Evolutionary conservation across 2,329 filamentous ascomycete genomes (phyloP).

Genomic region (Clonostachys solani): DNA sequence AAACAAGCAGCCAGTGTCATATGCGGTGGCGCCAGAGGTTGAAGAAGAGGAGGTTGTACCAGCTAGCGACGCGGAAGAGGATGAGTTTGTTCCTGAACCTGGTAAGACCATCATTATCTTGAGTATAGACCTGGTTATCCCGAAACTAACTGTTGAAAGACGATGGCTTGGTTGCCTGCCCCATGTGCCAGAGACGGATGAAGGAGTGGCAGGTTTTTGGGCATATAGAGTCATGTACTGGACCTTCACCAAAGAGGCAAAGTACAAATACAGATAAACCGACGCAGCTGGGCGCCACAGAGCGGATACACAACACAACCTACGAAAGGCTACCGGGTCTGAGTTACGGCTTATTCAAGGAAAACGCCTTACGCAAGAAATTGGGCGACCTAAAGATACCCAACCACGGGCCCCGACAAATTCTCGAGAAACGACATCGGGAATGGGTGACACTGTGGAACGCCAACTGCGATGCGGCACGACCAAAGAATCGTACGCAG

Average conservation of each 20-base stretch:
- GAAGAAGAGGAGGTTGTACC: slow-evolving; percentile 15
- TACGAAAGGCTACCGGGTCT: slow-evolving; percentile 70
- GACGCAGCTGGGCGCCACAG: slow-evolving; percentile 7
- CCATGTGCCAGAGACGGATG: slow-evolving; percentile 76
- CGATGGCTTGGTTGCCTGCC: slow-evolving; percentile 78
- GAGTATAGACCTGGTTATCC: not conserved
- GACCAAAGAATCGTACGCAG: slow-evolving; percentile 65
- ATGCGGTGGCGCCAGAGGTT: slow-evolving; percentile 2
- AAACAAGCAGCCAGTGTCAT: slow-evolving; percentile 21
- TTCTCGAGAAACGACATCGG: slow-evolving; percentile 76
- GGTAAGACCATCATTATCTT: slow-evolving; percentile 7
- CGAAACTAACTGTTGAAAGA: slow-evolving; percentile 28
- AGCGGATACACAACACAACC: slow-evolving; percentile 25
- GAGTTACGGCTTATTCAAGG: slow-evolving; percentile 85
- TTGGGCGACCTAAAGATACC: slow-evolving; percentile 77
- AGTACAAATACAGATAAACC: not conserved
- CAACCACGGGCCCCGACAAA: slow-evolving; percentile 58
- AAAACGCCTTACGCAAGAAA: slow-evolving; percentile 74
- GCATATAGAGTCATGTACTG: slow-evolving; percentile 69
- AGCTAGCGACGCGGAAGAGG: slow-evolving; percentile 15
- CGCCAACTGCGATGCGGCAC: slow-evolving; percentile 84
- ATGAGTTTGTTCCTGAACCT: slow-evolving; percentile 21
- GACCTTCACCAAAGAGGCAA: slow-evolving; percentile 20
- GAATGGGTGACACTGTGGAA: slow-evolving; percentile 98
- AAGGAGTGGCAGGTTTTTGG: slow-evolving; percentile 71